These are phyloP conservation scores for Magnusiomyces paraingens DNA, from an alignment of 1,139 yeast genomes.

Conservation along the genomic window DNA sequence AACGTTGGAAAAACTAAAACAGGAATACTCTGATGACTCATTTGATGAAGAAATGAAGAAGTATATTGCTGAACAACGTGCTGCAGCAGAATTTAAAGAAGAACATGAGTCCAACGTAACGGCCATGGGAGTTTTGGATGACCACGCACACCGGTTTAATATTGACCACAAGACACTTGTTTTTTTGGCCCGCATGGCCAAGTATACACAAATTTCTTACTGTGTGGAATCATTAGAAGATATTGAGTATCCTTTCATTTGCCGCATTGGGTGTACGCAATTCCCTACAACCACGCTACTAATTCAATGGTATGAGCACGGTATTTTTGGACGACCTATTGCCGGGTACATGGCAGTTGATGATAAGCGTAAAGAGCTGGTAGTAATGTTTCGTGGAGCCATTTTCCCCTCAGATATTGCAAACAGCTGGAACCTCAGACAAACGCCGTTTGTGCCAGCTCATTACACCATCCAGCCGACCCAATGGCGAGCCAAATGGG, in stretches of 20 bases:
- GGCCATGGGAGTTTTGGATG: neutral
- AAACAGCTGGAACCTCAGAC: constrained; percentile 16
- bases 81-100: neutral
- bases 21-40: neutral
- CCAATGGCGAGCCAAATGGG: constrained; percentile 20
- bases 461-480: constrained; percentile 32
- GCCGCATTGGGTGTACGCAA: constrained; percentile 18
- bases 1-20: neutral
- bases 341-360: constrained; percentile 40
- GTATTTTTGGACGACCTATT: neutral
- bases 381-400: constrained; percentile 52
- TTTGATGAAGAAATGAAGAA: neutral
- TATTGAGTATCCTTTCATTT: constrained; percentile 14
- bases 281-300: constrained; percentile 17
- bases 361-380: constrained; percentile 33
- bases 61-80: neutral
- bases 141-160: neutral
- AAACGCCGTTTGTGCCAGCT: constrained; percentile 21
- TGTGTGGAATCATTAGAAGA: constrained; percentile 17
- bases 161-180: constrained; percentile 15
- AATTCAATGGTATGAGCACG: constrained; percentile 15
- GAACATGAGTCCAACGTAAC: neutral
- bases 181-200: constrained; percentile 15
- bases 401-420: constrained; percentile 51
- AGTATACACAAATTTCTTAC: constrained; percentile 17